Base-by-base conservation (phyloP, 129 eudicot species). In the Heracleum sosnowskyi region DNA sequence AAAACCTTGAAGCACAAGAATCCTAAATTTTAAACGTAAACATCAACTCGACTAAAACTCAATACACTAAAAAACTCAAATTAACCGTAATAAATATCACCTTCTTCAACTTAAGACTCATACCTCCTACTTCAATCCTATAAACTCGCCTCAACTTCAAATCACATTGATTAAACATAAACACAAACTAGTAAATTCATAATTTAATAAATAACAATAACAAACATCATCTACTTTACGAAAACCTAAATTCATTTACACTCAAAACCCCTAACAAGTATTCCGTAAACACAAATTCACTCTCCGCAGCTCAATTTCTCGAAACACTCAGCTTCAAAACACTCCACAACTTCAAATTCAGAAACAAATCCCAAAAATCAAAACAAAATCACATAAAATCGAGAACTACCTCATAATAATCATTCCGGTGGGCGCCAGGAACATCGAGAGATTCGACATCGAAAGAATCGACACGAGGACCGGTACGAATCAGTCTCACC, bases 391-490 rank as follows among this genome's bases (percentile, higher is more conserved):
- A 35, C 37, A 35, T 39, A 20, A n/a, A 22, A n/a, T 41, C 0
- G 18, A 81, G 40, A 20, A 31, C 22, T 44, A 89, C 93, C 89
- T 89, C 93, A 49, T 80, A 83, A 45, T 57, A 57, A 2, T 86
- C 90, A 41, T 85, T 83, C 44, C 86, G 73, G 4, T 85, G 84
- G 20, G 86, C 88, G 2, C 90, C 89, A 13, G 93, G 90, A 63
- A 89, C 83, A 69, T 89, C 93, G 9, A 89, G 90, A 5, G 93
- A 89, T 55, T 89, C 93, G 13, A 89, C 90, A 73, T 86, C 93
- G 39, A 89, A 89, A 12, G 93, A 89, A 85, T 89, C 93, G n/a
- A 89, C 78, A 81, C 93, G 69, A 5, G 93, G 93, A 10, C 93
- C 93, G 13, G 93, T 89, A 15, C 93, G 85, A 47, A 89, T 82